phyloP scores from a whole-genome alignment of 306 rosid species.

The Ceratonia siliqua region DNA sequence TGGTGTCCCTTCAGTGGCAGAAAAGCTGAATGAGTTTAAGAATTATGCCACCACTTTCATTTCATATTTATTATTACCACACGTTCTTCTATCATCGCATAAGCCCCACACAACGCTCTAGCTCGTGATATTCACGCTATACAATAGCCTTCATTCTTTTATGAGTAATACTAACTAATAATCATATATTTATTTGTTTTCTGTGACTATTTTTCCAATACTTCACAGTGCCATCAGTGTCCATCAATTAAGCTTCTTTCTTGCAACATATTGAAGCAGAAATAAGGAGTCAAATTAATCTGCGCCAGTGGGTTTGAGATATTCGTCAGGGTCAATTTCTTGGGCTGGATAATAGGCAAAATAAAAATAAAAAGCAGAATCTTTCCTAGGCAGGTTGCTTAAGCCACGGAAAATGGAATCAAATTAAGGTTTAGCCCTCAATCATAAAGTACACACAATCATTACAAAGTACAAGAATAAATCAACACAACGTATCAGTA shows the following conservation, averaged over 20 bases:
- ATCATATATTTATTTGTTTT: neutral
- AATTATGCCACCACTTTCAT: neutral
- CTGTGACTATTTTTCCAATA: neutral
- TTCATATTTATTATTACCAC: no score
- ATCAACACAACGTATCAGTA: neutral
- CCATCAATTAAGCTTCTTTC: neutral
- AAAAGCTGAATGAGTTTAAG: neutral
- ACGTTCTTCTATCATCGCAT: no score
- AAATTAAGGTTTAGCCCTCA: neutral
- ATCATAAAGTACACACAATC: constrained; percentile 9
- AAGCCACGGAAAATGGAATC: neutral
- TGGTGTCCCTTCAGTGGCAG: neutral
- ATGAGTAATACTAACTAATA: no score
- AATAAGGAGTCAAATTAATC: neutral
- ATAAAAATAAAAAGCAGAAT: neutral
- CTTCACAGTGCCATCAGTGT: neutral
- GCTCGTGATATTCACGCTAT: neutral
- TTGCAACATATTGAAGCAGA: neutral
- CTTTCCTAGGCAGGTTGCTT: constrained; percentile 9
- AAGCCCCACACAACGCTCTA: neutral
- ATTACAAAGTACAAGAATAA: constrained; percentile 9
- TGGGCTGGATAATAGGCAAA: neutral
- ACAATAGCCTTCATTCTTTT: no score
- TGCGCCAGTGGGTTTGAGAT: neutral
- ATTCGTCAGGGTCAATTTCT: neutral